phyloP scores from a whole-genome alignment of 257 asterid genomes.

The Linaria vulgaris region DNA sequence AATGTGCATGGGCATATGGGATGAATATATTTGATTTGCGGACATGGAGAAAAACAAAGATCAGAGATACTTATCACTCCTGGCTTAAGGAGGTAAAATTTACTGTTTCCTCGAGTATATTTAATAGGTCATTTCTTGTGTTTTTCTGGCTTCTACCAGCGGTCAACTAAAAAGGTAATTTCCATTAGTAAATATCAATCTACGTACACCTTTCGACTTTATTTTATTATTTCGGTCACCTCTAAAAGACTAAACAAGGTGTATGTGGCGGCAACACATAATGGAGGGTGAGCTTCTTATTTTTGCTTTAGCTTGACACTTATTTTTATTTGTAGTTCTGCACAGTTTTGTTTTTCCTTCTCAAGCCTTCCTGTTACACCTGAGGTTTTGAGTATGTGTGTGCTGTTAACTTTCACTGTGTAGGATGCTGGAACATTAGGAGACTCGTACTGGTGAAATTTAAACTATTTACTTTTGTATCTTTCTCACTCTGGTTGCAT shows the following conservation, averaged over 20 bases:
- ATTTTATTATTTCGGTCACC: not conserved
- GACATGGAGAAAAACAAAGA: constrained; percentile 75
- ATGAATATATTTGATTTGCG: constrained; percentile 91
- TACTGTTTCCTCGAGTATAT: not conserved
- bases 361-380: no score
- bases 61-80: constrained; percentile 83
- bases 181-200: no score
- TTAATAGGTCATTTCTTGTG: constrained; percentile 17
- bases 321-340: no score
- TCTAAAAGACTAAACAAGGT: no score
- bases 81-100: constrained; percentile 90
- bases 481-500: constrained; percentile 17
- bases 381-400: constrained; percentile 4
- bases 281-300: not conserved
- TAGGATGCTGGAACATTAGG: not conserved
- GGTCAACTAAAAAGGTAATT: not conserved
- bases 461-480: not conserved
- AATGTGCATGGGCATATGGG: constrained; percentile 99
- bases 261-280: not conserved
- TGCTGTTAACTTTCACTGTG: constrained; percentile 15
- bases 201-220: not conserved
- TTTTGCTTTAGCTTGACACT: no score
- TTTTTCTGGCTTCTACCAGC: constrained; percentile 6
- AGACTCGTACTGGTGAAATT: no score
- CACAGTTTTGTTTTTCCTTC: no score